These are phyloP conservation scores for Verbascum thapsus DNA, from an alignment of 257 asterid species.

Conservation along the genomic window DNA sequence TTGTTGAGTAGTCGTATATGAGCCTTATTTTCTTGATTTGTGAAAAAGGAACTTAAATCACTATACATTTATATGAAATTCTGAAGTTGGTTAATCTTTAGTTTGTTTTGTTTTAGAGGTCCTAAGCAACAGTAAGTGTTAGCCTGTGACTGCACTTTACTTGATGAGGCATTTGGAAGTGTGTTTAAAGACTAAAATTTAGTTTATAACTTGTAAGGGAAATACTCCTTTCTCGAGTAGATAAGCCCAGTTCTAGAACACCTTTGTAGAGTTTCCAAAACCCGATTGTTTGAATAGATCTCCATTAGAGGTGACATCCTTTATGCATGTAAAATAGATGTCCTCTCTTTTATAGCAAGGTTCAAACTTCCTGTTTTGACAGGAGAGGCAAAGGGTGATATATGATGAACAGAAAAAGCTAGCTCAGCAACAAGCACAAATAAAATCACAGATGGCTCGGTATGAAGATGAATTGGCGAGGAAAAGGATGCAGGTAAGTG, in stretches of 20 bases:
- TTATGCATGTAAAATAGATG: conserved; percentile 10
- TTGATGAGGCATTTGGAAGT: conserved; percentile 3
- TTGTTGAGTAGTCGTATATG: not conserved
- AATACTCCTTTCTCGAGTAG: not conserved
- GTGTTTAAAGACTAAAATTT: not conserved
- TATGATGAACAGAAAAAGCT: conserved; percentile 85
- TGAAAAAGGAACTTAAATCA: not conserved
- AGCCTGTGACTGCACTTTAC: not conserved
- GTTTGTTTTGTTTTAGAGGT: not conserved
- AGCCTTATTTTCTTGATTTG: not conserved
- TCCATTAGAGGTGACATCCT: not conserved
- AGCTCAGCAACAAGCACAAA: conserved; percentile 83
- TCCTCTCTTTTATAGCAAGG: not conserved
- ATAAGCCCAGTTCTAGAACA: not conserved
- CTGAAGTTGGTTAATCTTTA: conserved; percentile 1
- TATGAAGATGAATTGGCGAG: conserved; percentile 92
- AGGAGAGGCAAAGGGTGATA: conserved; percentile 80
- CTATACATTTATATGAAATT: conserved; percentile 3
- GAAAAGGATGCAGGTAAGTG: conserved; percentile 89
- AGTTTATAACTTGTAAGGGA: not conserved
- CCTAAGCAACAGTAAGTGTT: not conserved
- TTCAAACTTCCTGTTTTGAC: conserved; percentile 25
- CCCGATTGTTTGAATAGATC: not conserved
- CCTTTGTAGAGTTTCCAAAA: not conserved
- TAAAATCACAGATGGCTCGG: conserved; percentile 80